Evolutionary conservation across 768 basidiomycete genomes (phyloP), one percentile per base, ranked within the genome.

Genomic region (Hemileccinum impolitum): DNA sequence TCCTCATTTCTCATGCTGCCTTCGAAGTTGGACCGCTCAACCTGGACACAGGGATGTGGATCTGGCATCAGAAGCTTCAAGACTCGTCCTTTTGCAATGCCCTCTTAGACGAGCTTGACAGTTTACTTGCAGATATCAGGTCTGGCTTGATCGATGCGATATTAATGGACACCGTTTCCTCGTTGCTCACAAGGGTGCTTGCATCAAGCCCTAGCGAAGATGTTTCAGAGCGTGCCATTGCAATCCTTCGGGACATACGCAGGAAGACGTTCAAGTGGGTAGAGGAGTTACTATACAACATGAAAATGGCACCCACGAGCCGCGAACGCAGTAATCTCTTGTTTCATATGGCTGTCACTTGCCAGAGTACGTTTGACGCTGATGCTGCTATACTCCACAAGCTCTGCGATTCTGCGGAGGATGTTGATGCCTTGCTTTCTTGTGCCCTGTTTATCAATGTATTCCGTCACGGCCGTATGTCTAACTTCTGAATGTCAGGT

Each of bases 321-420:
- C 6, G 17, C 2, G 51, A 54, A 8, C 37, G 52, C 19, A 49
- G 52, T 14, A 6, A 32, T 12, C 64, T 58, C 2, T 50, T 70
- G 23, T 60, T 63, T 14, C 66, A 71, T 43, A 61, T 70, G 44
- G 72, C 70, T 13, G 59, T 63, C 7, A 65, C 61, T n/a, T 76
- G 73, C 51, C 60, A 70, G 9, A 57, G 56, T 11, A 59, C 48
- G 2, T 58, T 56, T 19, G 56, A 64, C 50, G 63, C 58, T 0
- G 63, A 52, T 40, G 4, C 38, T 10, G 32, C 25, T 15, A 19
- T 50, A 32, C 18, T 46, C 3, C 23, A n/a, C 1, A 39, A 13
- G 18, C 26, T 62, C 2, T 48, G 65, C 12, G n/a, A 13, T 13
- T 48, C 46, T 3, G 35, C 48, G 4, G 36, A 34, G 14, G 65